A percentile compares a stretch with the other conserved stretches of the same genome.
phyloP scores from a whole-genome alignment of 2,329 filamentous ascomycete genomes.

The Shiraia bambusicola region DNA sequence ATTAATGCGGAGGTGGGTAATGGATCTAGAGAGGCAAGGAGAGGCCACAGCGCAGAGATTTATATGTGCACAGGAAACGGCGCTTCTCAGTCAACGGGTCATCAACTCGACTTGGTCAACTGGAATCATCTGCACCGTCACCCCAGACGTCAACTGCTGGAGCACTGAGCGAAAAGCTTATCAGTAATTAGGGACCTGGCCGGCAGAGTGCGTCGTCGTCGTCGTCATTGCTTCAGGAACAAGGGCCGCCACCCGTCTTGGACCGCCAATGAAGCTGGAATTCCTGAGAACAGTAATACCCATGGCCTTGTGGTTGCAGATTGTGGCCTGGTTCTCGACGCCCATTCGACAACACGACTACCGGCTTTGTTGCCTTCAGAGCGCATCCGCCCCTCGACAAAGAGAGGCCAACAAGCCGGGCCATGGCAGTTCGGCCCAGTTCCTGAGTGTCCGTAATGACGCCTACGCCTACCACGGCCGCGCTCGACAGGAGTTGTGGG shows the following conservation, averaged over 20 bases:
- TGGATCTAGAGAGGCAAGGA: slow-evolving; percentile 20
- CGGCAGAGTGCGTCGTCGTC: slow-evolving; percentile 23
- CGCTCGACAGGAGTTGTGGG: slow-evolving; percentile 29
- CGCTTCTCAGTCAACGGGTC: slow-evolving; percentile 10
- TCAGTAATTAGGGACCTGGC: slow-evolving; percentile 15
- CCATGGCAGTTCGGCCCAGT: slow-evolving; percentile 14
- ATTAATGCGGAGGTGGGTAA: slow-evolving; percentile 33
- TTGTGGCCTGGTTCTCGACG: slow-evolving; percentile 24
- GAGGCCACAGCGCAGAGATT: slow-evolving; percentile 15
- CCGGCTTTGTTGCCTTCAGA: slow-evolving; percentile 22
- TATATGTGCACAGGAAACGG: slow-evolving; percentile 23
- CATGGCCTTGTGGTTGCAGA: slow-evolving; percentile 15
- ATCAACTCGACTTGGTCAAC: slow-evolving; percentile 9
- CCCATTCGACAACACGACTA: slow-evolving; percentile 17
- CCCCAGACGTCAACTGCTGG: slow-evolving; percentile 19
- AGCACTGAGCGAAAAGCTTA: slow-evolving; percentile 18
- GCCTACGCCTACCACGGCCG: slow-evolving; percentile 30
- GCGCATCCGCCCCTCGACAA: slow-evolving; percentile 23
- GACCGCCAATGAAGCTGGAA: slow-evolving; percentile 9
- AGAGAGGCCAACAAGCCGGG: slow-evolving; percentile 5
- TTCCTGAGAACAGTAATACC: slow-evolving; percentile 5
- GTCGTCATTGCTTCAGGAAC: slow-evolving; percentile 9
- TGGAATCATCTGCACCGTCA: slow-evolving; percentile 7
- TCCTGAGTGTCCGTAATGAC: slow-evolving; percentile 21
- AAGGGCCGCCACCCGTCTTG: slow-evolving; percentile 2